Evolutionary conservation across 768 basidiomycete species (phyloP), one percentile per base, ranked within the genome.

Genomic region (Collybiopsis confluens): DNA sequence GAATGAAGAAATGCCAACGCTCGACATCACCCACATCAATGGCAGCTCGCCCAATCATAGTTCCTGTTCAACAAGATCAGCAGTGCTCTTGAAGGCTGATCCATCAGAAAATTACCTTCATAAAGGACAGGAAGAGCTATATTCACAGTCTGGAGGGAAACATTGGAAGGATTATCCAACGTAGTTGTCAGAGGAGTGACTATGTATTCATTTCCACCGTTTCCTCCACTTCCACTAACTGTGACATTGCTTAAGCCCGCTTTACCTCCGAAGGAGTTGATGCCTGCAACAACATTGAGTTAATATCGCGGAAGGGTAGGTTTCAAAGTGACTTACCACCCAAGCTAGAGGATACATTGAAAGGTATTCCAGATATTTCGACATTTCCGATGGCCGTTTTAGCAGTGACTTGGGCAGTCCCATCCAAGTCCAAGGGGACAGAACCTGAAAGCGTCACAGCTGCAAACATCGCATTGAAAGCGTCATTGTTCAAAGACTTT

Each of bases 151-250:
- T 75, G 65, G 28, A 90, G 70, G 3, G 83, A 82, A 30, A 88
- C 65, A 59, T 86, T 86, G 4, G 85, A 86, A 6, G 85, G 87
- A 56, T 89, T 88, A 21, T 82, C 64, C 43, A 88, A 68, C 13
- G 66, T 73, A 18, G 83, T 76, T 1, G 76, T 80, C n/a, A 87
- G 64, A 1, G 82, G 84, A 2, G 81, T 62, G 27, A 77, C 66
- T 40, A 88, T 74, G 60, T 73, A 89, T 64, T 86, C 69, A 56
- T 71, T 71, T 5, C 83, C 83, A n/a, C 78, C 79, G 47, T 65
- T 69, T 38, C 83, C 84, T 35, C 86, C 86, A 59, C 86, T 86
- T 23, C 85, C 86, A 18, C 73, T 70, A 28, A 88, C 80, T 4
- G 73, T 71, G 28, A 88, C 78, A 52, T 88, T 77, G 63, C 70